A percentile compares a stretch with the other conserved stretches of the same genome.
These are phyloP conservation scores for Podaxis sp. DNA, from an alignment of 768 basidiomycete species.

Conservation along the genomic window DNA sequence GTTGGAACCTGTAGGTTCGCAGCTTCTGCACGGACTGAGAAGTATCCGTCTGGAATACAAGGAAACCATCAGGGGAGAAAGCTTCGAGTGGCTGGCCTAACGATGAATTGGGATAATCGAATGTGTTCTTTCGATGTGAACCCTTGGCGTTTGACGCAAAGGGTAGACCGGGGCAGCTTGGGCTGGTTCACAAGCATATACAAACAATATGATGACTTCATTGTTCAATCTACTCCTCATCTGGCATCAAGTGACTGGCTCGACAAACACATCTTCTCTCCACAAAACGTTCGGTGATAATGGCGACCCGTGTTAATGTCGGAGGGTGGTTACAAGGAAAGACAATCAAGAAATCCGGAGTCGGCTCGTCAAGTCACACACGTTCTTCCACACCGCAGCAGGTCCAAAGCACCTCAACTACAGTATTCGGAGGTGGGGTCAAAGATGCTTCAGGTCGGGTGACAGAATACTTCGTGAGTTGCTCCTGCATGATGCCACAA, in stretches of 20 bases:
- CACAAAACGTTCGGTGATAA: slow-evolving; percentile 6
- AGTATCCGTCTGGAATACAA: no score
- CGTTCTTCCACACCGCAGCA: slow-evolving; percentile 64
- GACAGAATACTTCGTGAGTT: slow-evolving; percentile 72
- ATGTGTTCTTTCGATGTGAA: no score
- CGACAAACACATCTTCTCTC: background rate
- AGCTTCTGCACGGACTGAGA: no score
- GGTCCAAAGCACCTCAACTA: slow-evolving; percentile 67
- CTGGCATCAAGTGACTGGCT: background rate
- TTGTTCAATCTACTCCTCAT: background rate
- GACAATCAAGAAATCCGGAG: slow-evolving; percentile 64
- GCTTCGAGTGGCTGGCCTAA: no score
- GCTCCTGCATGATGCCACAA: background rate
- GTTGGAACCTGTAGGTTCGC: no score
- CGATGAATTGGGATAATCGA: no score
- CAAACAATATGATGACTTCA: background rate
- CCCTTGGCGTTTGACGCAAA: no score
- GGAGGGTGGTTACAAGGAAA: slow-evolving; percentile 71
- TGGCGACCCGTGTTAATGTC: slow-evolving; percentile 28
- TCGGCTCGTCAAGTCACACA: slow-evolving; percentile 40
- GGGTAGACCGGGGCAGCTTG: background rate
- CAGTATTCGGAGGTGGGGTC: slow-evolving; percentile 77
- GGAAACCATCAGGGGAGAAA: no score
- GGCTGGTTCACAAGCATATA: background rate
- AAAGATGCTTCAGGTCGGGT: slow-evolving; percentile 84